Percentiles rank a stretch among this genome's conserved stretches.
Conservation (phyloP, 768 basidiomycete species). For the Lactarius evosmus region DNA sequence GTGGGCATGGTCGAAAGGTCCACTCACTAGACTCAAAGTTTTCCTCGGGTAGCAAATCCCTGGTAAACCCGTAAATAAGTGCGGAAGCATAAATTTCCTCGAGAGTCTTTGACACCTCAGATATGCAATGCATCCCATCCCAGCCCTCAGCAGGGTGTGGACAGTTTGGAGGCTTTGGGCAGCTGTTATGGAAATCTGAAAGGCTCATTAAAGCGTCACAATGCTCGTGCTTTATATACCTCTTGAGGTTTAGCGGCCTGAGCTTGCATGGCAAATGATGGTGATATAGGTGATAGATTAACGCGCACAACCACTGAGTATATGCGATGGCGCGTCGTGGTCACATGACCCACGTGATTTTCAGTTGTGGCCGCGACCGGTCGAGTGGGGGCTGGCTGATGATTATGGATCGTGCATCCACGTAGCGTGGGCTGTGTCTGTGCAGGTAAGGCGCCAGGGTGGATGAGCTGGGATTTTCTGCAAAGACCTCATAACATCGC, state of each 20-base stretch:
- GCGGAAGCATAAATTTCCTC: constrained; percentile 19
- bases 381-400: not conserved
- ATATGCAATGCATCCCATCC: constrained; percentile 74
- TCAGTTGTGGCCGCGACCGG: not conserved
- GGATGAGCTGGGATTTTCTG: too few species aligned
- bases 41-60: constrained; percentile 73
- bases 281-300: not conserved
- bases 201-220: constrained; percentile 5
- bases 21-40: constrained; percentile 50
- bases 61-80: constrained; percentile 31
- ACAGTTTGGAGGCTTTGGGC: constrained; percentile 69
- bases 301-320: not conserved
- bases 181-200: constrained; percentile 33
- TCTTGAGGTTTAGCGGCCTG: constrained; percentile 36
- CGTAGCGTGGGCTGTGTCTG: not conserved
- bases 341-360: constrained; percentile 17
- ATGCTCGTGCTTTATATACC: constrained; percentile 19
- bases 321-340: constrained; percentile 17
- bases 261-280: constrained; percentile 39
- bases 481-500: not conserved
- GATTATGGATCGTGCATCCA: not conserved
- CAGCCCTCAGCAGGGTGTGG: constrained; percentile 68
- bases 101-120: constrained; percentile 47
- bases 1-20: constrained; percentile 4
- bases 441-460: not conserved